A percentile compares a stretch with the other conserved stretches of the same genome.
phyloP scores from a whole-genome alignment of 306 rosid species.

The Parietaria judaica region DNA sequence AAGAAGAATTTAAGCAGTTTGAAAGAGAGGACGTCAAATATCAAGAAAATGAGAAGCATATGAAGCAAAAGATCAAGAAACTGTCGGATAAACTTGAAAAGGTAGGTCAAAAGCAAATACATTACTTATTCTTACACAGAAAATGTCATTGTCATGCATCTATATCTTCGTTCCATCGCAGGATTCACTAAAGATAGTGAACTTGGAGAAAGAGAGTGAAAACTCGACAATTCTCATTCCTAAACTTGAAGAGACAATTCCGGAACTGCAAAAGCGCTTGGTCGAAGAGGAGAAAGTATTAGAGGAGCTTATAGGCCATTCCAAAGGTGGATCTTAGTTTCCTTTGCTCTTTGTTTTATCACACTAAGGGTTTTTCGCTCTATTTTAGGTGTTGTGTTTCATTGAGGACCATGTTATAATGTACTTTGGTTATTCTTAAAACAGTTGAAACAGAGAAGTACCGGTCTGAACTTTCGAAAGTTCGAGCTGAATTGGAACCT shows the following conservation, averaged over 20 bases:
- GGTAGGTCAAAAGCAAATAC: conserved; percentile 29
- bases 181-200: conserved; percentile 63
- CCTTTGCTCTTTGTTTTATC: not conserved
- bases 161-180: conserved; percentile 27
- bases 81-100: conserved; percentile 74
- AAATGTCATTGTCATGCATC: not conserved
- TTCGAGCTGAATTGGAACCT: conserved; percentile 87
- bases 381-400: not conserved
- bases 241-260: conserved; percentile 61
- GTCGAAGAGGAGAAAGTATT: conserved; percentile 66
- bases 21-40: conserved; percentile 91
- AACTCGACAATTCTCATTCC: conserved; percentile 70
- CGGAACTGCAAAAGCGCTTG: conserved; percentile 64
- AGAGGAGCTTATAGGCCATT: conserved; percentile 68
- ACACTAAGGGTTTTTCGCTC: not conserved
- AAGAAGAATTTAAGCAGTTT: conserved; percentile 88
- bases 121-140: not conserved
- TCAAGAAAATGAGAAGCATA: conserved; percentile 79
- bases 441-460: conserved; percentile 81
- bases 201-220: conserved; percentile 60
- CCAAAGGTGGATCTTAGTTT: conserved; percentile 49
- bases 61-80: conserved; percentile 79
- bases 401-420: not conserved
- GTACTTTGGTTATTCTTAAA: conserved; percentile 17
- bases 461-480: conserved; percentile 68